These are phyloP conservation scores for Alternaria triticina DNA, from an alignment of 2,329 filamentous ascomycete species.

Conservation along the genomic window DNA sequence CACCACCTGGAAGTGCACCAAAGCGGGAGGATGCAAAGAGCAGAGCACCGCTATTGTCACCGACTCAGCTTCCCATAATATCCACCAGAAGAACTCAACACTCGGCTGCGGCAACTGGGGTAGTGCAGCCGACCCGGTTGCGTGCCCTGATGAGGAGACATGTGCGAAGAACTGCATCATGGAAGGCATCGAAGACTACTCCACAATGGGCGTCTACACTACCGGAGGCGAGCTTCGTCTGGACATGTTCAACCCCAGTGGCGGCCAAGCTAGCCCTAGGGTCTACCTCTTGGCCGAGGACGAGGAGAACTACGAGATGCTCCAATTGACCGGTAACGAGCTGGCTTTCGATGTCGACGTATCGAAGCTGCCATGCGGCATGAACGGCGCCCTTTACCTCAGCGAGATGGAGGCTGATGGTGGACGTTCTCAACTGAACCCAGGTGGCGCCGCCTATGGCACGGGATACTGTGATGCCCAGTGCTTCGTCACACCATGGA, in stretches of 20 bases:
- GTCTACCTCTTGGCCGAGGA: slow-evolving; percentile 68
- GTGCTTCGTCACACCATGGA: slow-evolving; percentile 54
- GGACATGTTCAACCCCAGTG: slow-evolving; percentile 47
- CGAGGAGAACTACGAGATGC: slow-evolving; percentile 68
- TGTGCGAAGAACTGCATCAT: slow-evolving; percentile 65
- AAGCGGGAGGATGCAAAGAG: slow-evolving; percentile 55
- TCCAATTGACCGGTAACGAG: slow-evolving; percentile 70
- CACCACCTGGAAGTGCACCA: slow-evolving; percentile 61
- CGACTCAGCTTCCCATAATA: slow-evolving; percentile 56
- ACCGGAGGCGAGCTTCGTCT: slow-evolving; percentile 57
- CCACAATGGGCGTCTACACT: slow-evolving; percentile 61
- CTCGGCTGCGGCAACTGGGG: slow-evolving; percentile 45
- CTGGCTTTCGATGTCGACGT: slow-evolving; percentile 75
- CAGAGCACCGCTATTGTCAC: slow-evolving; percentile 59
- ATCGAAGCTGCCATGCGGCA: slow-evolving; percentile 51
- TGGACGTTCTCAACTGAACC: slow-evolving; percentile 43
- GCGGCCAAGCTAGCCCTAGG: slow-evolving; percentile 56
- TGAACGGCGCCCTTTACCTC: slow-evolving; percentile 51
- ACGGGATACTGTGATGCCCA: slow-evolving; percentile 62
- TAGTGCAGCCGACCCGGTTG: slow-evolving; percentile 46
- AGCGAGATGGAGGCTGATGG: slow-evolving; percentile 49
- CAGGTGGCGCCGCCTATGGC: slow-evolving; percentile 65
- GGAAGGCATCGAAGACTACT: slow-evolving; percentile 62
- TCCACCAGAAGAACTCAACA: slow-evolving; percentile 49
- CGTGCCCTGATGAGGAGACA: slow-evolving; percentile 56